Evolutionary conservation across 805 yeast species (phyloP).

Genomic region (Spencermartinsiella europaea): DNA sequence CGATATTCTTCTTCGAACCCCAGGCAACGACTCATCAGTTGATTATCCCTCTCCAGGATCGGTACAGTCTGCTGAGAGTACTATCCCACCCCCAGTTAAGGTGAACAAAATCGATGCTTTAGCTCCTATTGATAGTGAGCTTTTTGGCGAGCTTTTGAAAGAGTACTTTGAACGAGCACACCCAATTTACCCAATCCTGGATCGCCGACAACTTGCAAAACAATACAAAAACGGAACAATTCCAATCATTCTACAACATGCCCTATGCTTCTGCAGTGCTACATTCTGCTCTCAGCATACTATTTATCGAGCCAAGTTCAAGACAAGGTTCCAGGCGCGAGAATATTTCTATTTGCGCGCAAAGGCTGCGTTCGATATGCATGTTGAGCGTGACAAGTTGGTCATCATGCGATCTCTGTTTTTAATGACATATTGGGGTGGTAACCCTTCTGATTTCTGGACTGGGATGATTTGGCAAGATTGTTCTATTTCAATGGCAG

Average conservation of each 20-base stretch:
- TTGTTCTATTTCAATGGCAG: slow-evolving; percentile 12
- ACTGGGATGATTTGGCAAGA: slow-evolving; percentile 9
- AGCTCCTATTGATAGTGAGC: slow-evolving; percentile 1
- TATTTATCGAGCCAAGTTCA: slow-evolving; percentile 9
- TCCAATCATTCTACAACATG: slow-evolving; percentile 12
- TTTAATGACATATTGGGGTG: slow-evolving; percentile 9
- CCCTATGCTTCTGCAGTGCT: slow-evolving; percentile 15
- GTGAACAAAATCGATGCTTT: background rate
- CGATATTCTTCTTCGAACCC: slow-evolving; percentile 9
- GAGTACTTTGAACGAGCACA: slow-evolving; percentile 11
- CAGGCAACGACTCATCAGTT: too few species aligned
- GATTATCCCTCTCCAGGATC: too few species aligned
- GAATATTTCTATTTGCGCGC: slow-evolving; percentile 10
- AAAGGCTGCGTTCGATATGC: slow-evolving; percentile 6
- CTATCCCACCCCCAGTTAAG: background rate
- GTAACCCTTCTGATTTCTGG: slow-evolving; percentile 13
- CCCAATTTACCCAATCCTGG: slow-evolving; percentile 16
- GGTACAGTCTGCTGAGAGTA: too few species aligned
- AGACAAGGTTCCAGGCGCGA: slow-evolving; percentile 7
- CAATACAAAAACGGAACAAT: slow-evolving; percentile 6
- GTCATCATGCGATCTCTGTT: slow-evolving; percentile 8
- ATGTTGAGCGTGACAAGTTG: slow-evolving; percentile 7
- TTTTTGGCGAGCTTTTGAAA: slow-evolving; percentile 7
- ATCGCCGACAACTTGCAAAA: slow-evolving; percentile 8
- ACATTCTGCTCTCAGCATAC: slow-evolving; percentile 9